A percentile compares a stretch with the other conserved stretches of the same genome.
Conservation (phyloP, 2,329 filamentous ascomycete genomes). For the Trichoderma sp. region DNA sequence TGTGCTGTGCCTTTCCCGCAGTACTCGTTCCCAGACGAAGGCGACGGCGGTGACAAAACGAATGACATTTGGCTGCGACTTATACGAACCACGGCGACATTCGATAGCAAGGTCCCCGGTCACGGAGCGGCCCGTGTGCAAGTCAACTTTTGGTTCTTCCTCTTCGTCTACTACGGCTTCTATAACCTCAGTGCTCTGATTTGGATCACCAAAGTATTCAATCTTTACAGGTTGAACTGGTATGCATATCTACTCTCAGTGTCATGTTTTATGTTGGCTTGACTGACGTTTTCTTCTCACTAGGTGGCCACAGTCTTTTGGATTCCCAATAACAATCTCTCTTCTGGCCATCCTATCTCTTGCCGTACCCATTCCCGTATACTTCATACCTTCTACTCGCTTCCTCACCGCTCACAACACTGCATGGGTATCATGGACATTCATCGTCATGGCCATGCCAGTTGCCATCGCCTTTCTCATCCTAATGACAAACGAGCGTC, state of each 20-base stretch:
- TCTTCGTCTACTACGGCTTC: conserved; percentile 67
- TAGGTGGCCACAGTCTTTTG: conserved; percentile 61
- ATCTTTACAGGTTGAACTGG: conserved; percentile 70
- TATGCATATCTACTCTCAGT: conserved; percentile 18
- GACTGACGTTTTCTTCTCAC: background rate
- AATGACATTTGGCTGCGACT: background rate
- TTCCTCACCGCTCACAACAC: conserved; percentile 63
- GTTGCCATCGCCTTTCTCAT: conserved; percentile 65
- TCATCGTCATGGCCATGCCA: conserved; percentile 67
- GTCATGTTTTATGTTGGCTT: too few species aligned
- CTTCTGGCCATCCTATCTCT: conserved; percentile 61
- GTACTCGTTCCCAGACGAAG: conserved; percentile 51
- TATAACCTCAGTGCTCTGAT: conserved; percentile 66
- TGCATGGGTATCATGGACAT: conserved; percentile 67
- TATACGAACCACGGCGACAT: background rate
- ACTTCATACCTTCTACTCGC: conserved; percentile 51
- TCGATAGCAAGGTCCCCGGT: conserved; percentile 48
- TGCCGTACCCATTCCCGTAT: conserved; percentile 58
- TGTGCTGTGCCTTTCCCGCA: conserved; percentile 65
- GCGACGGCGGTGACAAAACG: conserved; percentile 30
- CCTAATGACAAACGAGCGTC: conserved; percentile 61
- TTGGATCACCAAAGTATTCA: conserved; percentile 72
- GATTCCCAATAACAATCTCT: conserved; percentile 63
- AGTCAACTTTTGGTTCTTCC: conserved; percentile 71
- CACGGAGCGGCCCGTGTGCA: conserved; percentile 63